A percentile compares a stretch with the other conserved stretches of the same genome.
These are phyloP conservation scores for Rasamsonia emersonii DNA, from an alignment of 2,329 filamentous ascomycete genomes.

Conservation along the genomic window DNA sequence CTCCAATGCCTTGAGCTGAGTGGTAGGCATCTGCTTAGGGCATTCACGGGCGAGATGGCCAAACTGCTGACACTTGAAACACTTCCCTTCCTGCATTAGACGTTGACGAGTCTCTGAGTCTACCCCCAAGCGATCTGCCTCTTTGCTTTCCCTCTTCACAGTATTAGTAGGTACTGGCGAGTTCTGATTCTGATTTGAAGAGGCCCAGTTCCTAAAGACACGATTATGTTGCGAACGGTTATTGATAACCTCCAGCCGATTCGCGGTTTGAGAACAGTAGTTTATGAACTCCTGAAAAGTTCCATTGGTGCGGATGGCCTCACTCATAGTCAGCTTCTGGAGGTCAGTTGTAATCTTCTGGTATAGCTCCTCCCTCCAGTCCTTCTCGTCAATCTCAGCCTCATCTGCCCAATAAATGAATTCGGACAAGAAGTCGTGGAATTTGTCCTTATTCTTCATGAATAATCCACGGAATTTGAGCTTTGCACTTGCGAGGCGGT, in stretches of 20 bases:
- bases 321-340: slow-evolving; percentile 1
- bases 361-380: slow-evolving; percentile 4
- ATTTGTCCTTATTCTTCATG: slow-evolving; percentile 1
- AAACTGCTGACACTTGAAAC: neutral
- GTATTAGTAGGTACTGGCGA: neutral
- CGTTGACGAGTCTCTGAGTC: neutral
- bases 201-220: neutral
- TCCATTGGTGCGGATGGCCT: neutral
- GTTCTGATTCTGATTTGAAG: neutral
- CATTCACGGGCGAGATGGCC: neutral
- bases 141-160: neutral
- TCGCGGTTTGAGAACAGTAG: neutral
- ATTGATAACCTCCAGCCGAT: neutral
- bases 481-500: slow-evolving; percentile 1
- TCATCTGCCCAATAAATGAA: slow-evolving; percentile 4
- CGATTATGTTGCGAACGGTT: neutral
- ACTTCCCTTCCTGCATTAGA: neutral
- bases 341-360: slow-evolving; percentile 1
- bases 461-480: neutral
- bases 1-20: neutral
- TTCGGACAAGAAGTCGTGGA: slow-evolving; percentile 5
- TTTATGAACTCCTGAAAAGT: neutral
- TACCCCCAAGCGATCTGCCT: neutral
- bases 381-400: neutral
- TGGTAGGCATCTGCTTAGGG: too few relatives aligned